Base-by-base conservation (phyloP, 2,329 filamentous ascomycete genomes). In the Phyllosticta capitalensis region DNA sequence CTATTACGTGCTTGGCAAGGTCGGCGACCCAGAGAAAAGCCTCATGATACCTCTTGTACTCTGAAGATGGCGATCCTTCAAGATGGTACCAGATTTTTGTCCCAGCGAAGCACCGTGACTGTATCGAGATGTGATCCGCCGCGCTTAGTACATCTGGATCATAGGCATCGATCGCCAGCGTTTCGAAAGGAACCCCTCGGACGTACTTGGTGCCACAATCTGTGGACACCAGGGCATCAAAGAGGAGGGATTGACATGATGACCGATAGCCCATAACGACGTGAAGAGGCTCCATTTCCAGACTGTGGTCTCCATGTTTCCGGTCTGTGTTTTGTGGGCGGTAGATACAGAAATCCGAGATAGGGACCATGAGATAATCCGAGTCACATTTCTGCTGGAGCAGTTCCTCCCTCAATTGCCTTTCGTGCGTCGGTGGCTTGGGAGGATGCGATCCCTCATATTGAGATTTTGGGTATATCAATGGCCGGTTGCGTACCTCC, bases 11-110 rank as follows among this genome's bases (percentile, higher is more conserved):
- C 67, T 92, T 92, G 0, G 81, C 78, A 0, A 94, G 74, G 56
- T 87, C 79, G 0, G 83, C 86, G 0, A 92, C 71, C 88, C 88
- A 94, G 0, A 85, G 61, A 62, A 90, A 92, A 0, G 82, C 78
- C 0, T 72, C 54, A 61, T 85, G 81, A 65, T 86, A 91, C 1
- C 83, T 73, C 10, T 62, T 63, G 65, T 94, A 95, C 45, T 85
- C 83, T 0, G 63, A 26, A 0, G 83, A 76, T 0, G 89, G 86
- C 17, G 33, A n/a, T 1, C 60, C 63, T 1, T 66, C 66, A 0
- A 95, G 70, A 9, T 78, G 78, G 67, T 91, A 94, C 75, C 85
- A 92, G 0, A 89, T 69, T 10, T 67, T 67, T 67, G 0, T 66
- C 66, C 0, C 66, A 55, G 1, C 66, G 70, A 0, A 61, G 14